A percentile compares a stretch with the other conserved stretches of the same genome.
These are phyloP conservation scores for Neurospora sp. DNA, from an alignment of 495 filamentous ascomycete species.

Conservation along the genomic window DNA sequence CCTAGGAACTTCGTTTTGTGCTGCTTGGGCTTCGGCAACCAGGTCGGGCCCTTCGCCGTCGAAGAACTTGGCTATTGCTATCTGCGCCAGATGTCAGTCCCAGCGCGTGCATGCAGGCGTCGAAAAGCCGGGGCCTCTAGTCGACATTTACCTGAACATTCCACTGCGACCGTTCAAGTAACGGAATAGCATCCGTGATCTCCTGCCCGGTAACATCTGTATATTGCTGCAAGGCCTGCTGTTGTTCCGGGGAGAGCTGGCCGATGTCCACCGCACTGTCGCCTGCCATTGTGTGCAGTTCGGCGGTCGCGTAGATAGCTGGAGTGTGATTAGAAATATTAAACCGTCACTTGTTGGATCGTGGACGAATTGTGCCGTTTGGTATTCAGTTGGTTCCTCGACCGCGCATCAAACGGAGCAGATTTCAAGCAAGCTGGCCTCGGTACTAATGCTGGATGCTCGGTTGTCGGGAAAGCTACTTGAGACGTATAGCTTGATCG, in stretches of 20 bases:
- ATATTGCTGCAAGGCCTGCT: slow-evolving; percentile 74
- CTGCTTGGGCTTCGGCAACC: slow-evolving; percentile 63
- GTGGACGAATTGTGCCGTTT: neutral
- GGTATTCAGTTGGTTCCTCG: neutral
- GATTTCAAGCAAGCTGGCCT: neutral
- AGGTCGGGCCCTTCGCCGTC: slow-evolving; percentile 84
- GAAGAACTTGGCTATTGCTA: slow-evolving; percentile 94
- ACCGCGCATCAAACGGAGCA: neutral
- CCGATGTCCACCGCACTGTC: slow-evolving; percentile 47
- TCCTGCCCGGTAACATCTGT: slow-evolving; percentile 81
- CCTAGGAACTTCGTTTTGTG: slow-evolving; percentile 47
- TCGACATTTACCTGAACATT: slow-evolving; percentile 66
- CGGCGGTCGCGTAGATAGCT: neutral
- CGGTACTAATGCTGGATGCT: neutral
- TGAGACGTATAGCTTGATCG: neutral
- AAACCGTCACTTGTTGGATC: neutral
- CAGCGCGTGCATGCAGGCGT: neutral
- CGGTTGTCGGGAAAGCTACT: neutral
- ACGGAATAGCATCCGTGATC: slow-evolving; percentile 60
- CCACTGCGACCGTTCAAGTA: slow-evolving; percentile 84
- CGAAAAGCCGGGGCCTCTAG: neutral
- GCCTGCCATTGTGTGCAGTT: slow-evolving; percentile 20
- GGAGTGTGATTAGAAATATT: neutral
- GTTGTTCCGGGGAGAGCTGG: slow-evolving; percentile 65
- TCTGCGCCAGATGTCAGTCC: slow-evolving; percentile 38